These are phyloP conservation scores for Globisporangium lucens DNA, from an alignment of 352 stramenopile species.

Conservation along the genomic window DNA sequence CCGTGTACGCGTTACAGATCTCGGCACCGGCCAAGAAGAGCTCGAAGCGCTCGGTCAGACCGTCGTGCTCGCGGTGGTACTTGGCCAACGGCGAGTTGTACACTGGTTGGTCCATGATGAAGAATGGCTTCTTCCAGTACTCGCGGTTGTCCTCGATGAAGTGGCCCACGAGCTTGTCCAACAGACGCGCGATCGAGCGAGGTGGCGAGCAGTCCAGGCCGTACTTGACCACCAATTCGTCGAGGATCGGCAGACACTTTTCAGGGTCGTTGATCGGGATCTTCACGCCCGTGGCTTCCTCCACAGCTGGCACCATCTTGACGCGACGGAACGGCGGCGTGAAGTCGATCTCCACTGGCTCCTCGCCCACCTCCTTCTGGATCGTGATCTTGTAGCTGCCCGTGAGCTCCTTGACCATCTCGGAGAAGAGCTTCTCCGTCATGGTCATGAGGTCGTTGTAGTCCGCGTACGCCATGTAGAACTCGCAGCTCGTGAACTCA, in stretches of 20 bases:
- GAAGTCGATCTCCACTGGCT: constrained; percentile 90
- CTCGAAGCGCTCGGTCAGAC: constrained; percentile 98
- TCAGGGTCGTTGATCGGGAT: constrained; percentile 76
- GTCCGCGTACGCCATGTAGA: constrained; percentile 98
- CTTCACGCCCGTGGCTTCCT: constrained; percentile 61
- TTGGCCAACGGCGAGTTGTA: constrained; percentile 97
- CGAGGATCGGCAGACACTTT: constrained; percentile 54
- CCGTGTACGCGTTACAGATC: constrained; percentile 98
- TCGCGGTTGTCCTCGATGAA: constrained; percentile 88
- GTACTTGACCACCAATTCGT: constrained; percentile 70
- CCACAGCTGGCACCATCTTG: constrained; percentile 88
- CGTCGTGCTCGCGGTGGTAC: constrained; percentile 91
- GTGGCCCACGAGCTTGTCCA: constrained; percentile 88
- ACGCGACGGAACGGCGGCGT: constrained; percentile 93
- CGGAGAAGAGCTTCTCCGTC: constrained; percentile 93
- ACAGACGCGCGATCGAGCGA: constrained; percentile 68
- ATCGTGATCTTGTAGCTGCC: constrained; percentile 89
- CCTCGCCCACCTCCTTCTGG: constrained; percentile 73
- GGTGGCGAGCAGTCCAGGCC: constrained; percentile 64
- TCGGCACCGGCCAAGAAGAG: constrained; percentile 96
- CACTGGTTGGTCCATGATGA: constrained; percentile 98
- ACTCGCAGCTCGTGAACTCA: constrained; percentile 98
- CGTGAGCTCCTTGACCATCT: constrained; percentile 90
- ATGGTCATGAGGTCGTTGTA: constrained; percentile 98
- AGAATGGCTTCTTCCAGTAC: constrained; percentile 95